Percentiles rank a stretch among this genome's conserved stretches.
phyloP scores from a whole-genome alignment of 768 basidiomycete genomes.

The Calocera cornea region DNA sequence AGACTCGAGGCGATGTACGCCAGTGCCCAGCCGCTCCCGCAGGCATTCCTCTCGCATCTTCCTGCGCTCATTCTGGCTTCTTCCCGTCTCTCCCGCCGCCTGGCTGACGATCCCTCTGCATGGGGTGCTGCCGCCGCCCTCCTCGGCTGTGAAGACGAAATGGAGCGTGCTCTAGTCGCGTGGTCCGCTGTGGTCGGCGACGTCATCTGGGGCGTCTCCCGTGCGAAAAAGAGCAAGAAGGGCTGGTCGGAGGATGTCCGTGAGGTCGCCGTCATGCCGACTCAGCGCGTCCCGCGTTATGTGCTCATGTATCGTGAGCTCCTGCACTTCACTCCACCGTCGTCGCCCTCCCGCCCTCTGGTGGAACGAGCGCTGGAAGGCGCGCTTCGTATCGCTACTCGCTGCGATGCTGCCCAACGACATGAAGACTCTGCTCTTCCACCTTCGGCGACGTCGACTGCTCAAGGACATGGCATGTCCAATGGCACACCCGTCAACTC shows the following conservation, averaged over 20 bases:
- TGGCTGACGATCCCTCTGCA: slow-evolving; percentile 50
- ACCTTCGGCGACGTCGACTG: neutral
- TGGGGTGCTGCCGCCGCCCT: slow-evolving; percentile 52
- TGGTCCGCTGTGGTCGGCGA: slow-evolving; percentile 42
- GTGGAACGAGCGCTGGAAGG: slow-evolving; percentile 47
- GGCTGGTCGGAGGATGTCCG: slow-evolving; percentile 25
- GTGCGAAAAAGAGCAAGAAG: slow-evolving; percentile 4
- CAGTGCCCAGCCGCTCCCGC: slow-evolving; percentile 27
- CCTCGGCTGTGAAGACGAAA: slow-evolving; percentile 36
- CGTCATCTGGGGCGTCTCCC: slow-evolving; percentile 22
- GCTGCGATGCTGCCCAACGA: slow-evolving; percentile 45
- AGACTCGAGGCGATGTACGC: slow-evolving; percentile 27
- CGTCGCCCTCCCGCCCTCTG: slow-evolving; percentile 37
- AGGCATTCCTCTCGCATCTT: slow-evolving; percentile 39
- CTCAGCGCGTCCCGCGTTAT: slow-evolving; percentile 51
- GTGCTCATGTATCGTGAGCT: slow-evolving; percentile 48
- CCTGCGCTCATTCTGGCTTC: slow-evolving; percentile 40
- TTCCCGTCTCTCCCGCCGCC: slow-evolving; percentile 34
- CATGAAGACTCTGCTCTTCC: neutral
- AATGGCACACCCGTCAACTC: neutral
- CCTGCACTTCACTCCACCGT: slow-evolving; percentile 34
- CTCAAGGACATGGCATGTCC: neutral
- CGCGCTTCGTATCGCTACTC: slow-evolving; percentile 43
- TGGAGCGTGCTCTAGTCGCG: slow-evolving; percentile 42
- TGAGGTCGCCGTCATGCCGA: slow-evolving; percentile 50